Percentiles rank a stretch among this genome's conserved stretches.
Conservation (phyloP, 2,329 filamentous ascomycete genomes). For the Trichophyton rubrum region DNA sequence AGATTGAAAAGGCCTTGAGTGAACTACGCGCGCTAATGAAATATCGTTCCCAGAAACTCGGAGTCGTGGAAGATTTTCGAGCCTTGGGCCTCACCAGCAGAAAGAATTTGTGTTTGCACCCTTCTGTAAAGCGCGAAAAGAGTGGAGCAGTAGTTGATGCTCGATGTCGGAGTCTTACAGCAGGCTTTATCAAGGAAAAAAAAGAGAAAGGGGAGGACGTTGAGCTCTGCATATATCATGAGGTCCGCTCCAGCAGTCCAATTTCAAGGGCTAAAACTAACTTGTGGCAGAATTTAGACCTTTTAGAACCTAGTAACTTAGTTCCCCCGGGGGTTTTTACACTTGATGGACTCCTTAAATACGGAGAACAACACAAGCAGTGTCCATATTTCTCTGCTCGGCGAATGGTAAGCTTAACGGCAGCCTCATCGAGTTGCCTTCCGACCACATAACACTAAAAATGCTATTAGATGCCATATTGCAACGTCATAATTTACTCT, state of each 20-base stretch:
- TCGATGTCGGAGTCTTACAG: conserved; percentile 87
- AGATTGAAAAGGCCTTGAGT: conserved; percentile 93
- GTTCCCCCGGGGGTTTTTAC: conserved; percentile 94
- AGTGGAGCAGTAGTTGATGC: conserved; percentile 89
- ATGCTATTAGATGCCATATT: conserved; percentile 74
- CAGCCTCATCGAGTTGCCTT: background rate
- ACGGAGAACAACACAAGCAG: conserved; percentile 91
- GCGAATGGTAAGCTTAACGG: conserved; percentile 58
- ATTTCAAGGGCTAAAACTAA: conserved; percentile 12
- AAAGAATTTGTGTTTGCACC: conserved; percentile 94
- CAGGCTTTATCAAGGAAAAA: conserved; percentile 94
- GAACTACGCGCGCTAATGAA: conserved; percentile 92
- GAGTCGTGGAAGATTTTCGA: conserved; percentile 80
- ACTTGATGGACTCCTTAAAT: conserved; percentile 72
- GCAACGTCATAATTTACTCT: conserved; percentile 98
- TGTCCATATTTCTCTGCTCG: conserved; percentile 94
- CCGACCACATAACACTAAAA: conserved; percentile 14
- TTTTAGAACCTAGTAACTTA: conserved; percentile 87
- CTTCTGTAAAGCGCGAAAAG: conserved; percentile 91
- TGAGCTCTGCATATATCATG: conserved; percentile 89
- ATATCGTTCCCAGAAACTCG: conserved; percentile 80
- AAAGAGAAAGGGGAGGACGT: conserved; percentile 92
- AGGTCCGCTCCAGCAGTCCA: conserved; percentile 41
- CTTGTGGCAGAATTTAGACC: conserved; percentile 61
- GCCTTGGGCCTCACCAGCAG: conserved; percentile 86